These are phyloP conservation scores for Oidiodendron maius DNA, from an alignment of 495 filamentous ascomycete genomes.

Conservation along the genomic window DNA sequence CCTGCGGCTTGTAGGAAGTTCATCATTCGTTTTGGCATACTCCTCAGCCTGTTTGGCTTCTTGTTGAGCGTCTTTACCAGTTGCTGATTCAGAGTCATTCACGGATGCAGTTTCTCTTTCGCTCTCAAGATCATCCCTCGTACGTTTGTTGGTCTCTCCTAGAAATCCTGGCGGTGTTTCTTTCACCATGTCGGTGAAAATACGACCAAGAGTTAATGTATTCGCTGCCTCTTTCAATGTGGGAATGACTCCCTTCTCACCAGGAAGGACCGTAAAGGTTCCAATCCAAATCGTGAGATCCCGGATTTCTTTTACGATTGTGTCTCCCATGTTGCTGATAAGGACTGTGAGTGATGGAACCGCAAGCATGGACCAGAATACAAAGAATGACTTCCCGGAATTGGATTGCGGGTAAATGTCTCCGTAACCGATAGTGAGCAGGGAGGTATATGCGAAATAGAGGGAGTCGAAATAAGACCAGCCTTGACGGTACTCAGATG, in stretches of 20 bases:
- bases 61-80: conserved; percentile 22
- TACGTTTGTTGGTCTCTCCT: conserved; percentile 27
- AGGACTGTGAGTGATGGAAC: conserved; percentile 78
- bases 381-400: conserved; percentile 73
- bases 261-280: conserved; percentile 69
- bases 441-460: conserved; percentile 74
- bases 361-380: conserved; percentile 84
- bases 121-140: conserved; percentile 13
- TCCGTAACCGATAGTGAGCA: conserved; percentile 85
- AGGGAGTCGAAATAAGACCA: conserved; percentile 80
- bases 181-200: conserved; percentile 13
- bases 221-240: conserved; percentile 20
- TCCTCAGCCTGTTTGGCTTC: conserved; percentile 15
- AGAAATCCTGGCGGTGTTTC: conserved; percentile 36
- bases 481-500: conserved; percentile 33
- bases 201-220: conserved; percentile 3
- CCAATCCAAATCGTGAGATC: conserved; percentile 67
- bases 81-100: conserved; percentile 16
- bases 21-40: conserved; percentile 1
- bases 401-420: conserved; percentile 67
- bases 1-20: conserved; percentile 30
- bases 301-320: conserved; percentile 62
- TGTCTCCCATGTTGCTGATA: conserved; percentile 78
- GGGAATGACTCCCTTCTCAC: conserved; percentile 45
- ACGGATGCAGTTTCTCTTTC: conserved; percentile 18